A percentile compares a stretch with the other conserved stretches of the same genome.
Conservation (phyloP, 2,329 filamentous ascomycete species). For the Aureobasidium sp. region DNA sequence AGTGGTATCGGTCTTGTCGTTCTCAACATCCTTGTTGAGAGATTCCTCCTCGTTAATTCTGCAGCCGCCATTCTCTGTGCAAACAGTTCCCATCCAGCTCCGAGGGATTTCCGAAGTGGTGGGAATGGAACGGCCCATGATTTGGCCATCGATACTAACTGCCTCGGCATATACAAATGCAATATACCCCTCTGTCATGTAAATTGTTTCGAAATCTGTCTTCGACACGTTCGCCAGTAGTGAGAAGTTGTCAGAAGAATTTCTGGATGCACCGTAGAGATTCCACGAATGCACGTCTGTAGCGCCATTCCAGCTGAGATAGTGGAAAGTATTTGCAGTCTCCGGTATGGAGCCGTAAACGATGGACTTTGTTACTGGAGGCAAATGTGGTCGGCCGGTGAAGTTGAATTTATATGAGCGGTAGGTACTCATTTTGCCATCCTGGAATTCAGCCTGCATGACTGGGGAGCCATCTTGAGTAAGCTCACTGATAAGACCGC, state of each 20-base stretch:
- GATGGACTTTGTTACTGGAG: conserved; percentile 23
- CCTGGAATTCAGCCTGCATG: conserved; percentile 26
- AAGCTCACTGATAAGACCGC: conserved; percentile 28
- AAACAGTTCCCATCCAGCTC: neutral
- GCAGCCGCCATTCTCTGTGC: neutral
- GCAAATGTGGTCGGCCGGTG: conserved; percentile 18
- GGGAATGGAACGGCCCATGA: neutral
- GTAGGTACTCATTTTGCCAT: conserved; percentile 28
- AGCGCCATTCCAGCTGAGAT: conserved; percentile 30
- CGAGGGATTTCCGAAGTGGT: neutral
- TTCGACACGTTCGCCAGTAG: neutral
- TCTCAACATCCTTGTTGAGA: neutral
- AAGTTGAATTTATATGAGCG: conserved; percentile 32
- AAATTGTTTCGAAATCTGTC: conserved; percentile 11
- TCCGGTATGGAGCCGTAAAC: conserved; percentile 21
- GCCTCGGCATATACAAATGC: neutral
- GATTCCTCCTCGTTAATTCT: neutral
- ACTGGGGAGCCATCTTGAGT: conserved; percentile 22
- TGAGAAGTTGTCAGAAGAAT: neutral
- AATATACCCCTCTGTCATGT: neutral
- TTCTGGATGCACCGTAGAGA: conserved; percentile 19
- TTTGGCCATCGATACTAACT: neutral
- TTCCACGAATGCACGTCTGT: conserved; percentile 29
- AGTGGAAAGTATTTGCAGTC: conserved; percentile 22
- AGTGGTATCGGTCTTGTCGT: no score